These are phyloP conservation scores for Bocquillonia castaneifolia DNA, from an alignment of 441 rosid genomes.

Conservation along the genomic window DNA sequence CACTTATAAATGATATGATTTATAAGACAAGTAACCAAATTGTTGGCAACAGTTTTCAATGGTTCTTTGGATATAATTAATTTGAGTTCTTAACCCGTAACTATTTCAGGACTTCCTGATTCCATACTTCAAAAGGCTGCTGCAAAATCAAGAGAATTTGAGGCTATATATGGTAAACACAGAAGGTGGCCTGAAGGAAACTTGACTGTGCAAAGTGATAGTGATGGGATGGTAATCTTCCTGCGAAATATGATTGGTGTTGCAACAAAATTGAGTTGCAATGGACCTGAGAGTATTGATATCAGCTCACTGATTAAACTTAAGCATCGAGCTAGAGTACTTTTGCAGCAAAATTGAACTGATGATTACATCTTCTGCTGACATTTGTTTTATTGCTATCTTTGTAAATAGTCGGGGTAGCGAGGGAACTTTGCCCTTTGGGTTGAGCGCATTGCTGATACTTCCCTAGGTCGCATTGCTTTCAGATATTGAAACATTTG, in stretches of 20 bases:
- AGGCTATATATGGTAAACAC: constrained; percentile 48
- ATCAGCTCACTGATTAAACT: constrained; percentile 36
- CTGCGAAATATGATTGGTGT: constrained; percentile 40
- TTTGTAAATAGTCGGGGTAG: background rate
- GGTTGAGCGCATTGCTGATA: background rate
- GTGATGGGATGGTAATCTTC: constrained; percentile 27
- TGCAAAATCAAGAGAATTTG: constrained; percentile 69
- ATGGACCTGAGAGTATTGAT: constrained; percentile 15
- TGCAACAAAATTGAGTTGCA: constrained; percentile 18
- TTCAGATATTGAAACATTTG: background rate
- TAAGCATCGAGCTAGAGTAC: constrained; percentile 43
- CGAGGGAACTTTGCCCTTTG: background rate
- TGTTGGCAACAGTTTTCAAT: background rate
- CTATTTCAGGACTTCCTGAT: constrained; percentile 66
- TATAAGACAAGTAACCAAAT: background rate
- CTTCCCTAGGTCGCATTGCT: background rate
- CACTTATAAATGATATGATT: background rate
- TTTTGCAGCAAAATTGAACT: constrained; percentile 31
- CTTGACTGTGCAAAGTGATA: constrained; percentile 9
- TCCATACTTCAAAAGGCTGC: constrained; percentile 64
- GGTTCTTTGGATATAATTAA: background rate
- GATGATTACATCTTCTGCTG: background rate
- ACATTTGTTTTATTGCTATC: background rate
- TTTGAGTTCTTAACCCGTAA: constrained; percentile 18
- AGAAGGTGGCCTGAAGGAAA: constrained; percentile 23